phyloP scores from a whole-genome alignment of 2,329 filamentous ascomycete genomes.

The Claviceps digitariae region DNA sequence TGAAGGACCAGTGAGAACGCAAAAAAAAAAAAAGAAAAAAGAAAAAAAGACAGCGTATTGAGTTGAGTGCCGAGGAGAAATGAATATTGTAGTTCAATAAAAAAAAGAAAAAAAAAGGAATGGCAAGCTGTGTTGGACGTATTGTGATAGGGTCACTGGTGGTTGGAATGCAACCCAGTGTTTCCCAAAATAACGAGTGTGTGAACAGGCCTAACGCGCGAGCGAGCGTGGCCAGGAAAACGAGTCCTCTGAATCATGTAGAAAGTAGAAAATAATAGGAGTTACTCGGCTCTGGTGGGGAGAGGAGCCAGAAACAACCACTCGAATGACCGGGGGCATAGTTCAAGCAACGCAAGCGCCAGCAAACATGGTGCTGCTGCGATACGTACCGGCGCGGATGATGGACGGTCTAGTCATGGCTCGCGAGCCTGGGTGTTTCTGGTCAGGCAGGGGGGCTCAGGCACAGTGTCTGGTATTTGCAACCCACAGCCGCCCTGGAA shows the following conservation, averaged over 20 bases:
- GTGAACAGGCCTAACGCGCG: background rate
- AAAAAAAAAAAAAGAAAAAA: background rate
- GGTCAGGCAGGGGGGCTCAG: background rate
- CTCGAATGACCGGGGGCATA: background rate
- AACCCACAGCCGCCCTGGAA: background rate
- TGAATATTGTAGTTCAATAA: background rate
- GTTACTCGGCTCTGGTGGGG: too few relatives aligned
- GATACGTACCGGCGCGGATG: slow-evolving; percentile 45
- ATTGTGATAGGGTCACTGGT: slow-evolving; percentile 6
- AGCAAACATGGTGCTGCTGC: background rate
- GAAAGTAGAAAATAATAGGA: too few relatives aligned
- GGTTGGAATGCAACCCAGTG: slow-evolving; percentile 14
- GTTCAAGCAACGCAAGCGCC: background rate
- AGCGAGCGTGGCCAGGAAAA: slow-evolving; percentile 4
- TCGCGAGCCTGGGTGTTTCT: slow-evolving; percentile 13
- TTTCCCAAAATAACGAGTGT: background rate
- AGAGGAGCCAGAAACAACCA: background rate
- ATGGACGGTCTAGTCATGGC: slow-evolving; percentile 47
- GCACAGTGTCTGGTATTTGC: background rate
- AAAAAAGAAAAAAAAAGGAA: background rate
- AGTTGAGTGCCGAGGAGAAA: background rate
- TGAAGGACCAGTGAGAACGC: background rate
- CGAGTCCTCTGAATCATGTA: slow-evolving; percentile 2
- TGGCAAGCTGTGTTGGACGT: background rate
- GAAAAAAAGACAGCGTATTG: background rate